phyloP scores from a whole-genome alignment of 495 filamentous ascomycete species.

The Penicillium salamii region DNA sequence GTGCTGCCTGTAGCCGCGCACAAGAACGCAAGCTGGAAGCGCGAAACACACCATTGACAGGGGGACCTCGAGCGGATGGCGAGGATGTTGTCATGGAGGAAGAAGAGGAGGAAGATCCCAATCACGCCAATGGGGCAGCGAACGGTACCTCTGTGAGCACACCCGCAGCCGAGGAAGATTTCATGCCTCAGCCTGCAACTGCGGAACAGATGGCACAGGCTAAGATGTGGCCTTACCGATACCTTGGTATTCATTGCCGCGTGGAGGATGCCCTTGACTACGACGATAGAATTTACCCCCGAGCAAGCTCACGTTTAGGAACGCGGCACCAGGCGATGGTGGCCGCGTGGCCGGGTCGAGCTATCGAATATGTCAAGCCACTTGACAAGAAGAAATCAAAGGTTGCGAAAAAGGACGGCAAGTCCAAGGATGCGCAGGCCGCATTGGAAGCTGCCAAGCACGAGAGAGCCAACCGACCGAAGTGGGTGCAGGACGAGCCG shows the following conservation, averaged over 20 bases:
- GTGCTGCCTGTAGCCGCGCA: constrained; percentile 88
- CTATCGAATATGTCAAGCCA: constrained; percentile 87
- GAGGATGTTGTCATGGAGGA: constrained; percentile 79
- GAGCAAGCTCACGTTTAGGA: constrained; percentile 89
- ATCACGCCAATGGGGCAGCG: constrained; percentile 36
- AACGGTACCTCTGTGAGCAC: constrained; percentile 57
- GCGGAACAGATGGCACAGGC: constrained; percentile 89
- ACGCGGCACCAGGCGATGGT: constrained; percentile 91
- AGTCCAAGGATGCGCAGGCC: constrained; percentile 76
- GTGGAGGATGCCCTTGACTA: constrained; percentile 96
- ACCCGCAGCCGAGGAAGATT: constrained; percentile 51
- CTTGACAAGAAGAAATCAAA: constrained; percentile 80
- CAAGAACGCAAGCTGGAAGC: constrained; percentile 92
- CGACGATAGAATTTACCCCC: constrained; percentile 95
- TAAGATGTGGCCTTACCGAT: constrained; percentile 93
- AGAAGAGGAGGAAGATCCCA: constrained; percentile 59
- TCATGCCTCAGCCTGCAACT: constrained; percentile 66
- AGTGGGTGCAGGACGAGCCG: constrained; percentile 91
- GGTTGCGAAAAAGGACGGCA: constrained; percentile 62
- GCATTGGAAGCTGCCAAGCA: constrained; percentile 76
- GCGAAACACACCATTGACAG: constrained; percentile 72
- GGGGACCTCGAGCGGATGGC: constrained; percentile 54
- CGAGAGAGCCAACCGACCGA: constrained; percentile 75
- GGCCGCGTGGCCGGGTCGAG: constrained; percentile 74
- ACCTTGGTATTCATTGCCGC: constrained; percentile 91